These are phyloP conservation scores for Alternaria postmessia DNA, from an alignment of 2,329 filamentous ascomycete genomes.

Conservation along the genomic window DNA sequence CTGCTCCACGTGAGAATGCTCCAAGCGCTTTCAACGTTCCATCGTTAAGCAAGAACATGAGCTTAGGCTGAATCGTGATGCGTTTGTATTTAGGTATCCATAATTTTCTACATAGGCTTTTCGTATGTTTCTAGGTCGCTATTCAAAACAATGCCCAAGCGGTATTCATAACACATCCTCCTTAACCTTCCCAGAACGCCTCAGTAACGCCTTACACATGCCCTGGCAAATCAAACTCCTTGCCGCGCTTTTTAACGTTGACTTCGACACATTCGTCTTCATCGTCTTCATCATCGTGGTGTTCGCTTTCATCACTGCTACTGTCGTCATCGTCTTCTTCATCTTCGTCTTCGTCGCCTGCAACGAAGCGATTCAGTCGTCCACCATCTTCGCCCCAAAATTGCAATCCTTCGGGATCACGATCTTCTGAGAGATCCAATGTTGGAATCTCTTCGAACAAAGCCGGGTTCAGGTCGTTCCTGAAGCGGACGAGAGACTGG, in stretches of 20 bases:
- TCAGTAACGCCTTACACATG: slow-evolving; percentile 38
- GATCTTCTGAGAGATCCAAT: slow-evolving; percentile 38
- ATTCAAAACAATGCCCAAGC: neutral
- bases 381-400: slow-evolving; percentile 47
- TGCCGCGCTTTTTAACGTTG: slow-evolving; percentile 30
- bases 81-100: slow-evolving; percentile 10
- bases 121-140: neutral
- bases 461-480: slow-evolving; percentile 53
- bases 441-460: slow-evolving; percentile 45
- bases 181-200: slow-evolving; percentile 20
- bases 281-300: slow-evolving; percentile 44
- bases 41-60: neutral
- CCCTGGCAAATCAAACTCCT: slow-evolving; percentile 48
- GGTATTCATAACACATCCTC: neutral
- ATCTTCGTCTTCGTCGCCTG: slow-evolving; percentile 38
- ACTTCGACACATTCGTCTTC: slow-evolving; percentile 38
- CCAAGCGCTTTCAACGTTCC: neutral
- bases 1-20: slow-evolving; percentile 8
- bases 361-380: slow-evolving; percentile 31
- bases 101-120: slow-evolving; percentile 3
- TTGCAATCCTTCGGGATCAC: slow-evolving; percentile 41
- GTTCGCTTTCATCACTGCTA: slow-evolving; percentile 46
- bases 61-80: neutral
- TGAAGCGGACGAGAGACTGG: slow-evolving; percentile 55
- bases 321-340: slow-evolving; percentile 44